Evolutionary conservation across 106 monocot genomes (phyloP).

Genomic region (Iris macrosiphon): DNA sequence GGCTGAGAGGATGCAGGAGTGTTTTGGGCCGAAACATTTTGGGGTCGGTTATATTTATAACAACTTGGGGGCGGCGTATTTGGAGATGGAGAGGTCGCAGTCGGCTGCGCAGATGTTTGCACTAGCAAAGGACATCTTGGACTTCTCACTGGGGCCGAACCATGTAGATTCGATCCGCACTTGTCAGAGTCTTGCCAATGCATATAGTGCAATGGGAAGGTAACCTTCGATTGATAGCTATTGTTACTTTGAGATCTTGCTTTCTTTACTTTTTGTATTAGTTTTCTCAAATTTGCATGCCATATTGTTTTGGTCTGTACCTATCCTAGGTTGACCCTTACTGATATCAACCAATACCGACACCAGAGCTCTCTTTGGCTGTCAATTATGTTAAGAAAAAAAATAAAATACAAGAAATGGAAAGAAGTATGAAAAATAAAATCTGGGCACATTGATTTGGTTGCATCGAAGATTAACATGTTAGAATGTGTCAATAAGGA

Average conservation of each 20-base stretch:
- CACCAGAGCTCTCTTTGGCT: no score
- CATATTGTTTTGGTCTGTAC: no score
- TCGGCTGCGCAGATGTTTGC: conserved; percentile 99
- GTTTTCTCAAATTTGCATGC: no score
- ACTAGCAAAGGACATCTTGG: conserved; percentile 91
- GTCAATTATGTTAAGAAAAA: no score
- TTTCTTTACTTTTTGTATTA: neutral
- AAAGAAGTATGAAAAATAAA: no score
- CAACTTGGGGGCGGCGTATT: conserved; percentile 82
- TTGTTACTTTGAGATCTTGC: neutral
- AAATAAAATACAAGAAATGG: no score
- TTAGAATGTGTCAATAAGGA: no score
- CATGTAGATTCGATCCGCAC: conserved; percentile 81
- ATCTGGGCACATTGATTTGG: no score
- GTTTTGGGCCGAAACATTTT: conserved; percentile 91
- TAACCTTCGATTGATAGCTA: conserved; percentile 7
- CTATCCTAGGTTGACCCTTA: no score
- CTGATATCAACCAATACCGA: no score
- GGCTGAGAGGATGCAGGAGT: conserved; percentile 79
- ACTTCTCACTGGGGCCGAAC: conserved; percentile 71
- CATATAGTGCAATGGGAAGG: conserved; percentile 82
- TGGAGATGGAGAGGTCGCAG: conserved; percentile 82
- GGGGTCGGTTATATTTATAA: conserved; percentile 91
- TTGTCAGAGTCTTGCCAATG: conserved; percentile 92
- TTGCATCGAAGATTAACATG: no score